phyloP scores from a whole-genome alignment of 169 alveolate genomes.

The Cryptosporidium ubiquitum region DNA sequence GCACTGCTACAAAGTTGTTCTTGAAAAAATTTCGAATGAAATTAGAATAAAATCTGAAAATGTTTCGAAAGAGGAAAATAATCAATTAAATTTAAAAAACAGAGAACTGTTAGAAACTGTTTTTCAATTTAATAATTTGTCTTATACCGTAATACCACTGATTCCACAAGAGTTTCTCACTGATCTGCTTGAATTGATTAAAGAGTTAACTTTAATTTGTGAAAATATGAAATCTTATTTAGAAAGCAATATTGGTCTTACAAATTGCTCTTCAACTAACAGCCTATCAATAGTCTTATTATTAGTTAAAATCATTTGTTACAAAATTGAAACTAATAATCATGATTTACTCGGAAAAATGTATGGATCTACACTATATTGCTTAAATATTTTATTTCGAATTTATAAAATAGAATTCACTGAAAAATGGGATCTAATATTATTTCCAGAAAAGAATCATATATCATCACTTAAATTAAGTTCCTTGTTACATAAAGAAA shows the following conservation, averaged over 20 bases:
- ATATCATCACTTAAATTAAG: not conserved
- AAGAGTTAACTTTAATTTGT: slow-evolving; percentile 18
- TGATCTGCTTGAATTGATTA: not conserved
- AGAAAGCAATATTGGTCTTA: slow-evolving; percentile 27
- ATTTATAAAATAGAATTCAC: slow-evolving; percentile 60
- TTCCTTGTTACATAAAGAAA: not conserved
- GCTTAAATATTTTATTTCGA: slow-evolving; percentile 10
- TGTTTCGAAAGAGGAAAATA: not conserved
- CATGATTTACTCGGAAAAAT: slow-evolving; percentile 6
- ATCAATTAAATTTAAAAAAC: not conserved
- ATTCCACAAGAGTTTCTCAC: not conserved
- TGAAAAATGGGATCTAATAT: slow-evolving; percentile 54
- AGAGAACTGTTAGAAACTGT: not conserved
- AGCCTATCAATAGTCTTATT: slow-evolving; percentile 42
- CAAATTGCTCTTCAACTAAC: slow-evolving; percentile 17
- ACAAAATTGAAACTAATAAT: not conserved
- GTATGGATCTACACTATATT: slow-evolving; percentile 12
- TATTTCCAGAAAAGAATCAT: slow-evolving; percentile 28
- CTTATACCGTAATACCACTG: not conserved
- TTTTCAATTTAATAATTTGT: not conserved
- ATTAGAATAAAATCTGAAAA: not conserved
- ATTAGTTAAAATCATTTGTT: slow-evolving; percentile 10
- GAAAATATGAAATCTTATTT: slow-evolving; percentile 26
- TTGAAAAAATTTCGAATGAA: slow-evolving; percentile 6
- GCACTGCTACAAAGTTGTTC: slow-evolving; percentile 8